Conservation (phyloP, 805 yeast genomes). For the Jamesozyma hellenica region DNA sequence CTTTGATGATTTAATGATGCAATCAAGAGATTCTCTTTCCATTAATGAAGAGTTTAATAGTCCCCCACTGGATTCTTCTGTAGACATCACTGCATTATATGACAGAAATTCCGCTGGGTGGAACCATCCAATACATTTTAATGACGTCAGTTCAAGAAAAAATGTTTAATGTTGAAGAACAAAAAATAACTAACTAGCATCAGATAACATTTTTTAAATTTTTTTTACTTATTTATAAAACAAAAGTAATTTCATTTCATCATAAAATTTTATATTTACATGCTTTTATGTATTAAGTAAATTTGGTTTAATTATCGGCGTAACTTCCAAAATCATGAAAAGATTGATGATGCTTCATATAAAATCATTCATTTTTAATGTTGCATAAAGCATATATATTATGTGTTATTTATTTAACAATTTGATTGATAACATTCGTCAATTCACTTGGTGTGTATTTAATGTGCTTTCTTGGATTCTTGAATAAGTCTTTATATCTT, state of each 20-base stretch:
- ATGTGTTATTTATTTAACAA: constrained; percentile 16
- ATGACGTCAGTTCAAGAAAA: not conserved
- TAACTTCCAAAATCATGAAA: too few relatives aligned
- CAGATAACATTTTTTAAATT: too few relatives aligned
- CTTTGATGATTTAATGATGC: constrained; percentile 17
- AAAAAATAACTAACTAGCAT: too few relatives aligned
- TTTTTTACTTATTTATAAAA: too few relatives aligned
- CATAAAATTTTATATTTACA: too few relatives aligned
- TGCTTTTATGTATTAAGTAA: too few relatives aligned
- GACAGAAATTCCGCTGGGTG: constrained; percentile 19
- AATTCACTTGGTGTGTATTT: constrained; percentile 28
- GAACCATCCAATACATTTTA: constrained; percentile 18
- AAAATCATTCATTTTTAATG: too few relatives aligned
- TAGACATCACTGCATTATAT: constrained; percentile 32
- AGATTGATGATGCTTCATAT: too few relatives aligned
- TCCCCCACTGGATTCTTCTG: constrained; percentile 24
- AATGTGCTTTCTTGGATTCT: constrained; percentile 30
- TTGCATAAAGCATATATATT: too few relatives aligned
- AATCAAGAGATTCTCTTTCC: constrained; percentile 24
- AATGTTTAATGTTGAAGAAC: not conserved
- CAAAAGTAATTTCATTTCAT: too few relatives aligned
- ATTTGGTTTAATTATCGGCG: too few relatives aligned
- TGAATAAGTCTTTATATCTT: constrained; percentile 35
- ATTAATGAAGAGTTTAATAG: constrained; percentile 3
- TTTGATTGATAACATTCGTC: constrained; percentile 20